Conservation (phyloP, 768 basidiomycete genomes). For the Amanita pseudoporphyria region DNA sequence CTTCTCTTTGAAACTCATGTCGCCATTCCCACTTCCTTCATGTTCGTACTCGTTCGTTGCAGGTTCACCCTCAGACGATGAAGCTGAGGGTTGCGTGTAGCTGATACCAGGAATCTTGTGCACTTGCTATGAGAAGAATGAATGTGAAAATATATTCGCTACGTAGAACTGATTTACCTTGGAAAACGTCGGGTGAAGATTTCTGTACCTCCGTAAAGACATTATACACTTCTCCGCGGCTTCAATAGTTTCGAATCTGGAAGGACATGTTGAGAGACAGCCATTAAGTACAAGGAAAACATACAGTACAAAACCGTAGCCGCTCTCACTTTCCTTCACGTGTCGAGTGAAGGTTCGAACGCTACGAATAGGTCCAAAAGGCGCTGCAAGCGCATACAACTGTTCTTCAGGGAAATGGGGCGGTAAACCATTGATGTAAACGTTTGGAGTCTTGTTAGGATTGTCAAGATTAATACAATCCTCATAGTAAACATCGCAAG, state of each 20-base stretch:
- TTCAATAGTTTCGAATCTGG: slow-evolving; percentile 57
- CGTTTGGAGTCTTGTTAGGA: slow-evolving; percentile 54
- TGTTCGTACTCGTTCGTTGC: slow-evolving; percentile 13
- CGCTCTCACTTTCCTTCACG: slow-evolving; percentile 62
- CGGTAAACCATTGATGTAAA: slow-evolving; percentile 83
- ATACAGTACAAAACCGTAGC: slow-evolving; percentile 74
- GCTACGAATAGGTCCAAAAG: slow-evolving; percentile 68
- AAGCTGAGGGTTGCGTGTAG: slow-evolving; percentile 35
- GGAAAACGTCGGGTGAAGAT: slow-evolving; percentile 81
- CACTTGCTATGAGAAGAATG: slow-evolving; percentile 30
- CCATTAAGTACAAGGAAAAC: slow-evolving; percentile 17
- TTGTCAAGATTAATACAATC: slow-evolving; percentile 9
- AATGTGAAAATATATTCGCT: slow-evolving; percentile 4
- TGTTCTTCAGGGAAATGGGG: slow-evolving; percentile 78
- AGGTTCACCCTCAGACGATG: slow-evolving; percentile 7
- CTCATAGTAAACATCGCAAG: slow-evolving; percentile 1
- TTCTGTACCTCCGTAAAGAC: slow-evolving; percentile 57
- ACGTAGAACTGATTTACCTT: slow-evolving; percentile 38
- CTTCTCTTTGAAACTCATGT: slow-evolving; percentile 56
- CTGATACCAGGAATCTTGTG: slow-evolving; percentile 77
- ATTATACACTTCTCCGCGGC: slow-evolving; percentile 70
- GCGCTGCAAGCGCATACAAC: slow-evolving; percentile 57
- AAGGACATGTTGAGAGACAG: slow-evolving; percentile 3
- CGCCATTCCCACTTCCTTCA: slow-evolving; percentile 15
- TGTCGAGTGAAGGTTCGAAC: slow-evolving; percentile 81